These are phyloP conservation scores for Pyrrhoderma noxium DNA, from an alignment of 1,284 basidiomycete species.

Conservation along the genomic window DNA sequence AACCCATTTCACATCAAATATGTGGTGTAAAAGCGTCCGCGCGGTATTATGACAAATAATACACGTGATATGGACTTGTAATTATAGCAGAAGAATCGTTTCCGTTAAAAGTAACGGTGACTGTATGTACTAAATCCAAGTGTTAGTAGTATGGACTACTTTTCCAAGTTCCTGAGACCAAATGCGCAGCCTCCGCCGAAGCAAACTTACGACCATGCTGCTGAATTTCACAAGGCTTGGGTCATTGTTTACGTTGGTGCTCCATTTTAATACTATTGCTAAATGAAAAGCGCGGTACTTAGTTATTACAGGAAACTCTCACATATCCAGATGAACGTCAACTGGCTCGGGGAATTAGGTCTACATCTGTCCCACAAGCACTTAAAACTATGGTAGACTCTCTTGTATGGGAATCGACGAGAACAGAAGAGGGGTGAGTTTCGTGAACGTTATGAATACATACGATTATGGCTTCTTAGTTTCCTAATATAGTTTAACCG, in stretches of 20 bases:
- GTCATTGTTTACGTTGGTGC: conserved; percentile 52
- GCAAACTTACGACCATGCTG: conserved; percentile 51
- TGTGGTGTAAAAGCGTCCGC: too few relatives aligned
- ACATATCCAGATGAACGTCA: conserved; percentile 77
- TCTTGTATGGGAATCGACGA: conserved; percentile 79
- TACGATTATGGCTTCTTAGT: not conserved
- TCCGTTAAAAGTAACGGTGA: too few relatives aligned
- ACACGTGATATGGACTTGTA: too few relatives aligned
- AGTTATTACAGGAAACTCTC: conserved; percentile 53
- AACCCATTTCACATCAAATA: too few relatives aligned
- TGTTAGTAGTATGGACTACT: conserved; percentile 60
- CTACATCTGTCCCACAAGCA: conserved; percentile 73
- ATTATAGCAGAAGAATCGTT: too few relatives aligned
- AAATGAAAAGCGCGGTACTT: not conserved
- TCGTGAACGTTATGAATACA: conserved; percentile 3
- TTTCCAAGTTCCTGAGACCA: conserved; percentile 68
- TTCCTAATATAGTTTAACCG: conserved; percentile 53
- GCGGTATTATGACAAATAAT: too few relatives aligned
- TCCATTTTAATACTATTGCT: conserved; percentile 5
- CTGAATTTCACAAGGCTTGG: conserved; percentile 72
- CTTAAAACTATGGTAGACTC: conserved; percentile 83
- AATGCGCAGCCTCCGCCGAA: conserved; percentile 45
- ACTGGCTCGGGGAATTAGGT: conserved; percentile 69
- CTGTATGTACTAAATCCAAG: not conserved
- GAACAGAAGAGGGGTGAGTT: conserved; percentile 77